Conservation (phyloP, 2,329 filamentous ascomycete species). For the Calonectria montana region DNA sequence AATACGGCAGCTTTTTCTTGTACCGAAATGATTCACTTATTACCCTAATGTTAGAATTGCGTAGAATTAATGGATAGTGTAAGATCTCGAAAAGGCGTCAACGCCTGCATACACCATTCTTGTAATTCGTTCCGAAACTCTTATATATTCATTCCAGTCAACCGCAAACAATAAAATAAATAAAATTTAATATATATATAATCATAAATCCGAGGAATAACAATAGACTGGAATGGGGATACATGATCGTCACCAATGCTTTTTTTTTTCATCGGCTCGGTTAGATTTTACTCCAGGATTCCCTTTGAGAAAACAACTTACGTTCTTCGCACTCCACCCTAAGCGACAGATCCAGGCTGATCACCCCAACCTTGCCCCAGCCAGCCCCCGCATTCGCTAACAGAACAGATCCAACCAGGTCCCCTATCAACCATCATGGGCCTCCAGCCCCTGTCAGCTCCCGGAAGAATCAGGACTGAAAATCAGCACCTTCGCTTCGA, state of each 20-base stretch:
- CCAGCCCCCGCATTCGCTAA: slow-evolving; percentile 4
- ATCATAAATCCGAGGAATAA: background rate
- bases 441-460: slow-evolving; percentile 3
- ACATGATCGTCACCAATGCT: background rate
- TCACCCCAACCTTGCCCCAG: background rate
- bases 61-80: background rate
- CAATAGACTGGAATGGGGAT: background rate
- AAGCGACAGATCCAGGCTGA: background rate
- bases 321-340: background rate
- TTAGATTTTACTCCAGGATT: background rate
- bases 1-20: background rate
- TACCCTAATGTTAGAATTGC: background rate
- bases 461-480: slow-evolving; percentile 27
- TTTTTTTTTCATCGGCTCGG: background rate
- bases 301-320: background rate
- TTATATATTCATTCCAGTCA: background rate
- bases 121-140: background rate
- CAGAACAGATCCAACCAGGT: background rate
- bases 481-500: slow-evolving; percentile 1
- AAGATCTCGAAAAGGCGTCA: too few species aligned
- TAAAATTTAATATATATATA: background rate
- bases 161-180: background rate
- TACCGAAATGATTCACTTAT: background rate
- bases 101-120: background rate
- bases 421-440: background rate